Conservation (phyloP, 176 grass and related monocot genomes). For the Chrysopogon serrulatus region DNA sequence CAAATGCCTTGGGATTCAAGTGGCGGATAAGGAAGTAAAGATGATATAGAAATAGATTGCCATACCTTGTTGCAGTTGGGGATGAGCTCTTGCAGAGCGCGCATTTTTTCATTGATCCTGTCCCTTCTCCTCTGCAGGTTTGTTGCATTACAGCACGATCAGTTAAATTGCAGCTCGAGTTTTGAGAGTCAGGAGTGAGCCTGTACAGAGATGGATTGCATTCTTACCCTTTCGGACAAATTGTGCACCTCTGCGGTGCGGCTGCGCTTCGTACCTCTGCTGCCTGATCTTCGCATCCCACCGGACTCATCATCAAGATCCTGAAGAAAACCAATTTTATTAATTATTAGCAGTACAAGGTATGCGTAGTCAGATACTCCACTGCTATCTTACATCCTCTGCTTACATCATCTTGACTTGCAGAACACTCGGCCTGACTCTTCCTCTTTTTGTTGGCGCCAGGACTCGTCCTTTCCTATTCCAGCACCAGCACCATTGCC, state of each 20-base stretch:
- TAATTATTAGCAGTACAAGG: neutral
- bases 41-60: neutral
- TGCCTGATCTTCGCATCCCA: slow-evolving; percentile 28
- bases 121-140: slow-evolving; percentile 63
- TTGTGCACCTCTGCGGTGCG: slow-evolving; percentile 84
- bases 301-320: slow-evolving; percentile 54
- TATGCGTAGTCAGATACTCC: neutral
- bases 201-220: neutral
- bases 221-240: slow-evolving; percentile 89
- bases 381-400: neutral
- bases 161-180: neutral
- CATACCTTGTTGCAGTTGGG: slow-evolving; percentile 81
- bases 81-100: slow-evolving; percentile 64
- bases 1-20: neutral
- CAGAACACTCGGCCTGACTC: slow-evolving; percentile 41
- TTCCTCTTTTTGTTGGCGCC: slow-evolving; percentile 51
- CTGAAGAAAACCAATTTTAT: slow-evolving; percentile 15
- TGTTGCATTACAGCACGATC: slow-evolving; percentile 1
- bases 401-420: slow-evolving; percentile 58
- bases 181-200: neutral
- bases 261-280: slow-evolving; percentile 55
- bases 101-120: slow-evolving; percentile 72
- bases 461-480: slow-evolving; percentile 28
- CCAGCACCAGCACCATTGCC: slow-evolving; percentile 37
- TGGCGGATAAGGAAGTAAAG: neutral